A percentile compares a stretch with the other conserved stretches of the same genome.
phyloP scores from a whole-genome alignment of 805 yeast genomes.

The Cyberlindnera xylosilytica region DNA sequence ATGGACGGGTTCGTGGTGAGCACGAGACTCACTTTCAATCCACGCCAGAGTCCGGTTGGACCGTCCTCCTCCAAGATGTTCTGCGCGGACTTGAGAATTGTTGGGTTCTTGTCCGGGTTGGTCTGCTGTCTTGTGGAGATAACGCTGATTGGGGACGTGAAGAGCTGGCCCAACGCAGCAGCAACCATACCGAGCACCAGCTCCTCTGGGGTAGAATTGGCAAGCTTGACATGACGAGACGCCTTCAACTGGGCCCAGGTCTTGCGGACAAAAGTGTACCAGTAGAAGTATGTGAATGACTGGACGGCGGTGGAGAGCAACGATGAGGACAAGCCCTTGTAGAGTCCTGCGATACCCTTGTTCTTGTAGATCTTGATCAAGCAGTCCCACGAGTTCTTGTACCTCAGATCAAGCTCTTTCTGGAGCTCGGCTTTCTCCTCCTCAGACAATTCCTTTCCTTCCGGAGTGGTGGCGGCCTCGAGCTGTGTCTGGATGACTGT shows the following conservation, averaged over 20 bases:
- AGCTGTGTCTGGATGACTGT: conserved; percentile 73
- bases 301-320: conserved; percentile 71
- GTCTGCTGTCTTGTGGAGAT: conserved; percentile 68
- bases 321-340: conserved; percentile 68
- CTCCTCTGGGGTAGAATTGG: conserved; percentile 59
- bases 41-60: conserved; percentile 73
- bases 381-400: conserved; percentile 61
- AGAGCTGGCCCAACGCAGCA: conserved; percentile 76
- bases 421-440: conserved; percentile 19
- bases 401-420: conserved; percentile 26
- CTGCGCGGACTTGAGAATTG: conserved; percentile 40
- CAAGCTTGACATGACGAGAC: conserved; percentile 10
- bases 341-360: conserved; percentile 66
- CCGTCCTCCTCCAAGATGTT: conserved; percentile 65
- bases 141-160: conserved; percentile 79
- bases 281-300: conserved; percentile 80
- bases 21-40: conserved; percentile 74
- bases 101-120: conserved; percentile 30
- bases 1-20: conserved; percentile 82
- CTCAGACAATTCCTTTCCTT: conserved; percentile 2
- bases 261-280: conserved; percentile 74
- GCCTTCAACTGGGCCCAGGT: conserved; percentile 40
- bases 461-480: conserved; percentile 8
- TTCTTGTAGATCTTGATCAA: conserved; percentile 50
- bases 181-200: conserved; percentile 74